These are phyloP conservation scores for Yamadazyma phyllophila DNA, from an alignment of 805 yeast genomes.

Conservation along the genomic window DNA sequence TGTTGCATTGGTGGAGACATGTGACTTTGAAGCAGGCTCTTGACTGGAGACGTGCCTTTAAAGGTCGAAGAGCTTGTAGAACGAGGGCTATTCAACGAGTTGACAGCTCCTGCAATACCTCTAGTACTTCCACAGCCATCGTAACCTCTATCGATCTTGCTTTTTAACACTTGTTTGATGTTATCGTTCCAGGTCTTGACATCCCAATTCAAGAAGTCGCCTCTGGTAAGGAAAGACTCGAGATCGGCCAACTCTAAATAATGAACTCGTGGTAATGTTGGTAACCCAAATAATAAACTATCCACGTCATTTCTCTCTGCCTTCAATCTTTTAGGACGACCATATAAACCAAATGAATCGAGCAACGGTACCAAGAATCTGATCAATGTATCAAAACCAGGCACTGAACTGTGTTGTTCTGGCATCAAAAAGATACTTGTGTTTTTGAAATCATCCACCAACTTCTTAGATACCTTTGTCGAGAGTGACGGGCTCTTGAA, in stretches of 20 bases:
- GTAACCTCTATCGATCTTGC: conserved; percentile 49
- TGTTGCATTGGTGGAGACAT: neutral
- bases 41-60: neutral
- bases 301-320: conserved; percentile 42
- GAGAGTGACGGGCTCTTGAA: conserved; percentile 45
- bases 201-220: conserved; percentile 36
- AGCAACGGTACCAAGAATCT: conserved; percentile 40
- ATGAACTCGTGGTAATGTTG: conserved; percentile 45
- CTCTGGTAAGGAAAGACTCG: conserved; percentile 17
- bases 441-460: conserved; percentile 34
- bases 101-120: conserved; percentile 59
- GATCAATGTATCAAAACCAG: conserved; percentile 50
- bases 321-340: conserved; percentile 43
- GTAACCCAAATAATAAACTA: conserved; percentile 43
- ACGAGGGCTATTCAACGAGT: conserved; percentile 45
- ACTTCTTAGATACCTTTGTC: conserved; percentile 31
- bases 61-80: conserved; percentile 13
- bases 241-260: conserved; percentile 38
- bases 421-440: conserved; percentile 45
- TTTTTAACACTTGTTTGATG: conserved; percentile 29
- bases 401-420: conserved; percentile 44
- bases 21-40: neutral
- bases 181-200: conserved; percentile 32
- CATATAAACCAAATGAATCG: conserved; percentile 45
- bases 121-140: conserved; percentile 74